phyloP scores from a whole-genome alignment of 176 grass and related monocot genomes.

The Avena insularis region DNA sequence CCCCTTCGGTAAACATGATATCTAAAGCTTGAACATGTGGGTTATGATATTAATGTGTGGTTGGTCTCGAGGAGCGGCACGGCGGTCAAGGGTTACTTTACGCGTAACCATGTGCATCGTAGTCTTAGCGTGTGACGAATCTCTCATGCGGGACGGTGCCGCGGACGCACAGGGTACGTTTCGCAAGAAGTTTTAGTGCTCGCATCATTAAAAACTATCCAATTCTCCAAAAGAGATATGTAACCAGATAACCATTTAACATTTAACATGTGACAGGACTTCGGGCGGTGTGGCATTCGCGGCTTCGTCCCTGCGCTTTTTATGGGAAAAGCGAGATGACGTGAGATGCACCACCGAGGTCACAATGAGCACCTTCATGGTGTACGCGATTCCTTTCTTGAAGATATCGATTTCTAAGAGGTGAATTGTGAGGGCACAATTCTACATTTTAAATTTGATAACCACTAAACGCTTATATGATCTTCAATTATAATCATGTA shows the following conservation, averaged over 20 bases:
- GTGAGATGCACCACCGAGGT: not conserved
- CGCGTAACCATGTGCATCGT: too few species aligned
- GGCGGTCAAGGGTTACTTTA: too few species aligned
- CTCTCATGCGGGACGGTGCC: too few species aligned
- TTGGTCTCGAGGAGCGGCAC: too few species aligned
- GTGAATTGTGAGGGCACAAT: not conserved
- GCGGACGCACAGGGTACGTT: not conserved
- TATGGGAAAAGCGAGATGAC: not conserved
- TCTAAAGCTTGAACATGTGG: not conserved
- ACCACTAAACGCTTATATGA: too few species aligned
- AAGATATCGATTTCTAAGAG: not conserved
- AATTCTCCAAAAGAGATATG: not conserved
- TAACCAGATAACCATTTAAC: not conserved
- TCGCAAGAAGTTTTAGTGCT: not conserved
- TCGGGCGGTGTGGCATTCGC: too few species aligned
- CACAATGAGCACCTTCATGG: not conserved
- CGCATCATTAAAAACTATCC: not conserved
- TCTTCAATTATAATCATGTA: too few species aligned
- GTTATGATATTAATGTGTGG: not conserved
- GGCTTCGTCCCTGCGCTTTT: not conserved
- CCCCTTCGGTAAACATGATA: not conserved
- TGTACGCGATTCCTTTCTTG: not conserved
- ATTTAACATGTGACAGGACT: not conserved
- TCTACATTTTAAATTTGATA: not conserved
- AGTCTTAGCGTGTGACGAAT: not conserved